phyloP scores from a whole-genome alignment of 164 flowering plant genomes.

The Malania oleifera region DNA sequence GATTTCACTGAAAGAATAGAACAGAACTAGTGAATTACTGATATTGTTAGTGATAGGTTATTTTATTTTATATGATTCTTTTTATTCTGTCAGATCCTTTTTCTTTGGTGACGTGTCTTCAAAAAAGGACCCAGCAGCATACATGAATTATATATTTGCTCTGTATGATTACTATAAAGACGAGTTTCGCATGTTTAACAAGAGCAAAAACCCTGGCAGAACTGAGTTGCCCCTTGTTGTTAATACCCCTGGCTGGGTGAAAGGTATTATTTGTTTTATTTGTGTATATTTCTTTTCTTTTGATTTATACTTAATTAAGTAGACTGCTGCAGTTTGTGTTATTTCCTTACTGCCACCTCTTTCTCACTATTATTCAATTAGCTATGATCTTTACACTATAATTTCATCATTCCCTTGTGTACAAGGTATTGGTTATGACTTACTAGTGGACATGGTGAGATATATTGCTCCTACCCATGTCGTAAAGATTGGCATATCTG shows the following conservation, averaged over 20 bases:
- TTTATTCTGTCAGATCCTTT: slow-evolving; percentile 47
- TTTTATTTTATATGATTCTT: slow-evolving; percentile 4
- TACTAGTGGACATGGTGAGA: slow-evolving; percentile 69
- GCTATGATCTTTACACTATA: not conserved
- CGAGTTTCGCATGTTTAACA: slow-evolving; percentile 24
- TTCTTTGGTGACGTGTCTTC: slow-evolving; percentile 89
- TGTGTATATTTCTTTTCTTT: not conserved
- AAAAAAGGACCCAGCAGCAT: slow-evolving; percentile 71
- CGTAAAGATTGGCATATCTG: slow-evolving; percentile 69
- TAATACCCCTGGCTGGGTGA: slow-evolving; percentile 96
- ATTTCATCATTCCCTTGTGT: slow-evolving; percentile 15
- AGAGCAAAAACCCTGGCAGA: slow-evolving; percentile 22
- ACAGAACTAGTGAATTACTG: no score
- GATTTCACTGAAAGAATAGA: no score
- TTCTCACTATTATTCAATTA: not conserved
- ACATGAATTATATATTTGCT: slow-evolving; percentile 43
- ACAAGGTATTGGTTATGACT: slow-evolving; percentile 80
- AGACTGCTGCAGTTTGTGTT: not conserved
- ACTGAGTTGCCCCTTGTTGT: slow-evolving; percentile 76
- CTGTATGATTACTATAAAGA: slow-evolving; percentile 63
- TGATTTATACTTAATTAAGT: not conserved
- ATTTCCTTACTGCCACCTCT: not conserved
- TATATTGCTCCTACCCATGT: slow-evolving; percentile 78
- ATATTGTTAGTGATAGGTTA: no score
- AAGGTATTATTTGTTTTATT: slow-evolving; percentile 53